A percentile compares a stretch with the other conserved stretches of the same genome.
These are phyloP conservation scores for Tetraselmis striata DNA, from an alignment of 139 green algal species.

Conservation along the genomic window DNA sequence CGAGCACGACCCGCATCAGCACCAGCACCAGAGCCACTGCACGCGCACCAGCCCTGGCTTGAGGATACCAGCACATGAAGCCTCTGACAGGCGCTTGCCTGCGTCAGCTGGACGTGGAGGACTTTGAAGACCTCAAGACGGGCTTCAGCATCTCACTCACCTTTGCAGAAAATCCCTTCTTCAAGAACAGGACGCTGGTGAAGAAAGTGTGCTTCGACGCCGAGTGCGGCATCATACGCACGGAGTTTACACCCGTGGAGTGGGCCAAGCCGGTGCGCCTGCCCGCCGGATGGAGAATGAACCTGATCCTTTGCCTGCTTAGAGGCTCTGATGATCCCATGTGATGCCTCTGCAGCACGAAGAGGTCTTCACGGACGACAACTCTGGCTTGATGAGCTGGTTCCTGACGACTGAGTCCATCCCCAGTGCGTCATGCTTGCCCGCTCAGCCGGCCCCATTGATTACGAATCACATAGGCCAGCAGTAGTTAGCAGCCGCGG, in stretches of 20 bases:
- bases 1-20: too few relatives aligned
- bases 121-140: constrained; percentile 60
- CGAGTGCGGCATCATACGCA: constrained; percentile 31
- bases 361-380: background rate
- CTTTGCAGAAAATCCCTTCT: constrained; percentile 54
- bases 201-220: constrained; percentile 36
- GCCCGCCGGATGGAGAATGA: too few relatives aligned
- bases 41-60: too few relatives aligned
- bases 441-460: background rate
- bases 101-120: constrained; percentile 45
- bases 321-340: background rate
- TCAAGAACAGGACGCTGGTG: constrained; percentile 35
- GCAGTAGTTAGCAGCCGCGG: too few relatives aligned
- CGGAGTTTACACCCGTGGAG: background rate
- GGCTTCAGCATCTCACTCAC: constrained; percentile 53
- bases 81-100: background rate
- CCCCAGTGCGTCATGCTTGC: background rate
- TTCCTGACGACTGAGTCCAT: background rate
- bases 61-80: background rate
- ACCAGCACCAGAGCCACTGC: too few relatives aligned
- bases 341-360: background rate
- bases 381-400: background rate
- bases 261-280: background rate
- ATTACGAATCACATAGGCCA: background rate
- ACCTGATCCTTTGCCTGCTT: background rate